Percentiles rank a stretch among this genome's conserved stretches.
These are phyloP conservation scores for Myriosclerotinia curreyana DNA, from an alignment of 2,329 filamentous ascomycete species.

Conservation along the genomic window DNA sequence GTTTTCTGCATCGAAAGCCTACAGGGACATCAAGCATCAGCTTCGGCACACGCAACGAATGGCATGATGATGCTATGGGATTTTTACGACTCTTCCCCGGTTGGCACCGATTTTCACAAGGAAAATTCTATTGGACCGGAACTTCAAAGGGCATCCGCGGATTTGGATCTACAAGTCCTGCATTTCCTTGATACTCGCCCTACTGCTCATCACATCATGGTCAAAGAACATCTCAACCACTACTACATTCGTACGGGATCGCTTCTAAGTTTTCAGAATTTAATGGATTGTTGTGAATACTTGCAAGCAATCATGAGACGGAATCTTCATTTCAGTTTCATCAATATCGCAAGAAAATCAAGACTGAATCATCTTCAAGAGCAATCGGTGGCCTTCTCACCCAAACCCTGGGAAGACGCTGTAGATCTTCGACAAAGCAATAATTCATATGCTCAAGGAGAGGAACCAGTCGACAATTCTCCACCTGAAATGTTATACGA, in stretches of 20 bases:
- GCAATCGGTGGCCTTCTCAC: neutral
- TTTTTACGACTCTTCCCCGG: neutral
- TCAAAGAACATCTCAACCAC: slow-evolving; percentile 11
- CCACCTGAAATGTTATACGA: slow-evolving; percentile 15
- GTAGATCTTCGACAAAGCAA: slow-evolving; percentile 3
- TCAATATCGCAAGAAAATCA: neutral
- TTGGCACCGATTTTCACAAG: neutral
- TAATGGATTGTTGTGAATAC: slow-evolving; percentile 18
- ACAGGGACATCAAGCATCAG: slow-evolving; percentile 22
- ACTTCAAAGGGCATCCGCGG: slow-evolving; percentile 4
- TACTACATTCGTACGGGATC: neutral
- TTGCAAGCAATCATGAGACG: slow-evolving; percentile 24
- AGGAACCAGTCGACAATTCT: neutral
- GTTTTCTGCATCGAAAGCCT: slow-evolving; percentile 25
- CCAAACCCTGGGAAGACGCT: slow-evolving; percentile 2
- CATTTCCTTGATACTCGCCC: slow-evolving; percentile 18
- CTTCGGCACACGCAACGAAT: slow-evolving; percentile 17
- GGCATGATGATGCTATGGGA: slow-evolving; percentile 15
- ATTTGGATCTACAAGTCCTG: slow-evolving; percentile 22
- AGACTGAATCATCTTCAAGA: neutral
- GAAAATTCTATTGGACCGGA: slow-evolving; percentile 1
- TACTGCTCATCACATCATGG: neutral
- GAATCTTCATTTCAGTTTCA: slow-evolving; percentile 26
- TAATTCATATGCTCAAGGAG: neutral
- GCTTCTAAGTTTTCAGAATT: slow-evolving; percentile 10